Evolutionary conservation across 257 asterid species (phyloP), one percentile per base, ranked within the genome.

Genomic region (Ajuga chamaepitys): DNA sequence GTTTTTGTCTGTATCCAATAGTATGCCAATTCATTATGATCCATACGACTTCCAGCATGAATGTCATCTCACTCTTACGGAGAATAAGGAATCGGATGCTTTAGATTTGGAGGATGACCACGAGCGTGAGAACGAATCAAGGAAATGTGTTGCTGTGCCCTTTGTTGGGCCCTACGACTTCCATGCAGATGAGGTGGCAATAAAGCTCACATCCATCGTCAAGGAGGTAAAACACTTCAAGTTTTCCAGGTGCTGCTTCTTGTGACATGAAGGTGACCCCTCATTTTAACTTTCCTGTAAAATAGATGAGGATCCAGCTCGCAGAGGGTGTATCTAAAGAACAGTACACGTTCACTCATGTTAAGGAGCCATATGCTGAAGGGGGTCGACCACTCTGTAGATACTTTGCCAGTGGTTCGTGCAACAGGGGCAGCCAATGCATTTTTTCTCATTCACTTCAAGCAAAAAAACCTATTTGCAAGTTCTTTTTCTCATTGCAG

Each of bases 401-500:
- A 74, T 93, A 67, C 77, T 93, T 86, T 69, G 58, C 58, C 45
- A 74, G 32, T 51, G 99, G 99, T 18, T 53, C 30, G 65, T 89
- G 99, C 87, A 93, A 80, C 76, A 71, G 86, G 85, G 97, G 96
- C 22, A 81, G 80, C 78, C 82, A 78, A 20, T 93, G 99, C 78
- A 22, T 67, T 25, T 93, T 82, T 80, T 81, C 97, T 74, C 99
- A 93, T 78, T 83, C 96, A 44, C 75, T 78, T 54, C 70, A 71
- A 67, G 85, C 90, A 61, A 77, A 78, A 70, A 81, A 37, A 56
- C 90, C 95, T 6, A 62, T 52, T 44, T 93, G 99, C 89, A 93
- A 81, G 24, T 93, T 93, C 80, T 80, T 87, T 74, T 85, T 87
- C 86, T 86, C 97, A 34, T 77, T 93, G 74, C 85, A 93, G 99